A percentile compares a stretch with the other conserved stretches of the same genome.
These are phyloP conservation scores for Paraleonurus japonicus DNA, from an alignment of 257 asterid genomes.

Conservation along the genomic window DNA sequence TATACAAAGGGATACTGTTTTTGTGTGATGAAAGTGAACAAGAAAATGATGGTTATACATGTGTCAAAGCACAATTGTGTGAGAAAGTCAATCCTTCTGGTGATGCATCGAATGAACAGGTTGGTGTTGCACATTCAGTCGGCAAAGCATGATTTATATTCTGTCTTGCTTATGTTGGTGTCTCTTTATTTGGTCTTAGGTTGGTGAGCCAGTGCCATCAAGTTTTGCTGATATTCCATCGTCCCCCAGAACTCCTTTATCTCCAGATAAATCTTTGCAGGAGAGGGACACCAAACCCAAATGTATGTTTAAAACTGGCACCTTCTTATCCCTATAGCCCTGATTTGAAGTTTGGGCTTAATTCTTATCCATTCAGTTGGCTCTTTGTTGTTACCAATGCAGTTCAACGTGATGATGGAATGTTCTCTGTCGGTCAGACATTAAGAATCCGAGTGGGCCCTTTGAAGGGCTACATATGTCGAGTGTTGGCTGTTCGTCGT, in stretches of 20 bases:
- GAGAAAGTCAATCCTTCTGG: slow-evolving; percentile 64
- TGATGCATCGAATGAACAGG: slow-evolving; percentile 55
- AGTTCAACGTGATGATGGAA: slow-evolving; percentile 71
- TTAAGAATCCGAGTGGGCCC: slow-evolving; percentile 91
- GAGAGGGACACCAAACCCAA: slow-evolving; percentile 57
- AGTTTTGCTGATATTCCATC: slow-evolving; percentile 58
- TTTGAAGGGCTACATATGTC: slow-evolving; percentile 86
- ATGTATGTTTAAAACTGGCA: slow-evolving; percentile 51
- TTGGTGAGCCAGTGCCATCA: slow-evolving; percentile 52
- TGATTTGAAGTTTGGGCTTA: slow-evolving; percentile 20
- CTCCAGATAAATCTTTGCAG: slow-evolving; percentile 61
- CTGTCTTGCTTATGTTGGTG: slow-evolving; percentile 10
- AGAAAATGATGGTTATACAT: slow-evolving; percentile 69
- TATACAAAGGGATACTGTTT: slow-evolving; percentile 73
- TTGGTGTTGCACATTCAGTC: slow-evolving; percentile 31
- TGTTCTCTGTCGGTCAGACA: slow-evolving; percentile 83
- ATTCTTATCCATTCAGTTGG: slow-evolving; percentile 17
- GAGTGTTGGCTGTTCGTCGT: slow-evolving; percentile 88
- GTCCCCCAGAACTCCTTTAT: slow-evolving; percentile 79
- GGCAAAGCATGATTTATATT: neutral
- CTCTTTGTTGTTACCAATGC: slow-evolving; percentile 27
- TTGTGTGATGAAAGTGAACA: slow-evolving; percentile 61
- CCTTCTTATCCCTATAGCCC: slow-evolving; percentile 16
- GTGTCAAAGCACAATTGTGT: slow-evolving; percentile 62
- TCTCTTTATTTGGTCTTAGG: slow-evolving; percentile 42